Evolutionary conservation across 129 eudicot species (phyloP).

Genomic region (Heracleum sosnowskyi): DNA sequence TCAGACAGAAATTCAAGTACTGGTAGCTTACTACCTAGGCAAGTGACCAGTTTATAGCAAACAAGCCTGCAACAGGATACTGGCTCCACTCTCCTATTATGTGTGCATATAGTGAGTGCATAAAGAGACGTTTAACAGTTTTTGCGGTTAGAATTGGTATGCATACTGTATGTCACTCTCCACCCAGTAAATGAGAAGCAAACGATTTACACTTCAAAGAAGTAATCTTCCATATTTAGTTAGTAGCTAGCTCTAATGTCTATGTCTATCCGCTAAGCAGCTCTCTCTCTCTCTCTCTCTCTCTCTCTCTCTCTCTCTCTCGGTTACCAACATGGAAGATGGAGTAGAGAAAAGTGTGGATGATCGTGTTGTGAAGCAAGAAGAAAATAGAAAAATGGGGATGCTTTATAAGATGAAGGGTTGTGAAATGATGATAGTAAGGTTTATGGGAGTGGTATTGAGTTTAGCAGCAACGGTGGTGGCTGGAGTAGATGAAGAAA

Average conservation of each 20-base stretch:
- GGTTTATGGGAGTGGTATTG: constrained; percentile 1
- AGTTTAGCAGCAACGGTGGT: constrained; percentile 2
- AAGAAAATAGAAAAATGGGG: background rate
- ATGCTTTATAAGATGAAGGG: background rate
- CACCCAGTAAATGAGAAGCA: no score
- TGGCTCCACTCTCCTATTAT: no score
- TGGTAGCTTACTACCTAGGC: background rate
- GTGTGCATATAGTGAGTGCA: no score
- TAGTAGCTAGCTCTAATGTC: background rate
- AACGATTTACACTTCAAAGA: no score
- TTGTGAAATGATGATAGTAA: background rate
- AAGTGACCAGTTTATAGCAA: background rate
- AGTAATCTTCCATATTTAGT: no score
- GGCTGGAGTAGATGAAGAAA: background rate
- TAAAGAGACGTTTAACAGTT: no score
- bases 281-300: background rate
- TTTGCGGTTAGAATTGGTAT: no score
- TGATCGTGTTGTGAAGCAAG: background rate
- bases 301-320: background rate
- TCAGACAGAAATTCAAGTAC: background rate
- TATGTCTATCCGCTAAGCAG: background rate
- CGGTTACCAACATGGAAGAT: background rate
- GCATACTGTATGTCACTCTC: no score
- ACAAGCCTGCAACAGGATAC: background rate
- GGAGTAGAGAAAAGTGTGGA: background rate